Conservation (phyloP, 257 asterid genomes). For the Verbascum thapsus region DNA sequence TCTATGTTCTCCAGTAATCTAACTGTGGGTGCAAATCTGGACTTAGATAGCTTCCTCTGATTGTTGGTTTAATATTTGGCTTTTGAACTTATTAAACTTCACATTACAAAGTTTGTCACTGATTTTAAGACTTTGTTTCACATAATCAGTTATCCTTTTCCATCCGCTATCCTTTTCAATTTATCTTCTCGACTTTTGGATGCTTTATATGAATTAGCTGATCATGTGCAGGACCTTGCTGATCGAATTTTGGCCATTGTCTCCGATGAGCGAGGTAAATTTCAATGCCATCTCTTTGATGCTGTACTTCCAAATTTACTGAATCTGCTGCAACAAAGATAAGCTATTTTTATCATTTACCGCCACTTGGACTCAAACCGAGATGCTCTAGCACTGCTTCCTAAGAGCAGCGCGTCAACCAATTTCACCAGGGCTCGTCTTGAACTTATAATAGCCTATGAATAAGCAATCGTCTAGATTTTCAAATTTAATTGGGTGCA, state of each 20-base stretch:
- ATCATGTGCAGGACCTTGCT: constrained; percentile 75
- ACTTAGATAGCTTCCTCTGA: not conserved
- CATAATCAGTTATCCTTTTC: constrained; percentile 8
- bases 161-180: not conserved
- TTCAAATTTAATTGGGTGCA: no score
- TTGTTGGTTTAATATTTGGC: not conserved
- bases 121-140: constrained; percentile 10
- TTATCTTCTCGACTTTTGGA: constrained; percentile 14
- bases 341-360: constrained; percentile 6
- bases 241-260: constrained; percentile 79
- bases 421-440: no score
- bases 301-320: constrained; percentile 14
- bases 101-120: not conserved
- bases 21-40: constrained; percentile 13
- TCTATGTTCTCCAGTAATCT: not conserved
- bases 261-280: constrained; percentile 79
- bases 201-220: constrained; percentile 11
- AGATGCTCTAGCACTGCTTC: constrained; percentile 22
- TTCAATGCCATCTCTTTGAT: constrained; percentile 19
- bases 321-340: constrained; percentile 13
- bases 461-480: no score
- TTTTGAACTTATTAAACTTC: constrained; percentile 8
- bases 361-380: constrained; percentile 18
- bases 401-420: constrained; percentile 26
- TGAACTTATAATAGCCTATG: no score